These are phyloP conservation scores for Naganishia randhawae DNA, from an alignment of 768 basidiomycete species.

Conservation along the genomic window DNA sequence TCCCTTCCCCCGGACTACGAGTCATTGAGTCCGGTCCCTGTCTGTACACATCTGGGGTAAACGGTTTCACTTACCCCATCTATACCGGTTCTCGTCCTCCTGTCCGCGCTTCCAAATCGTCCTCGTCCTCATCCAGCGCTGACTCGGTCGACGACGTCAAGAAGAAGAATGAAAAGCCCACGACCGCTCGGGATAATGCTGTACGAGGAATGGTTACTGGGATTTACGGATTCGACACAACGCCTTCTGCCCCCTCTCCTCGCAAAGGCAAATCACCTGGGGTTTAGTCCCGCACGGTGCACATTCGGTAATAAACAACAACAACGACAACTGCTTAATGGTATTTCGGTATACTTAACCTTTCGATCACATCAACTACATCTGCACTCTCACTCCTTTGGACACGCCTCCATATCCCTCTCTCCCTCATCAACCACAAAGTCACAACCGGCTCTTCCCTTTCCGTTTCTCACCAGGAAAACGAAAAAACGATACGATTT, in stretches of 20 bases:
- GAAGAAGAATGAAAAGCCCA: not conserved
- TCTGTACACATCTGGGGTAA: not conserved
- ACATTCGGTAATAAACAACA: not conserved
- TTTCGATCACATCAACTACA: not conserved
- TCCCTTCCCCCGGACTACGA: conserved; percentile 5
- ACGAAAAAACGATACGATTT: not conserved
- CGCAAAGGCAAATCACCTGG: not conserved
- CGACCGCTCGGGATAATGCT: not conserved
- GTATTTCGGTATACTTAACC: not conserved
- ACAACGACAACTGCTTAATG: not conserved
- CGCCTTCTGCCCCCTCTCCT: not conserved
- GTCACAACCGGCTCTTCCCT: not conserved
- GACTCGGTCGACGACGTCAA: not conserved
- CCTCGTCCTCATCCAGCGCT: not conserved
- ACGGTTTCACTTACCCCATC: not conserved
- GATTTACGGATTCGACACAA: conserved; percentile 1
- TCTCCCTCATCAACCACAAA: not conserved
- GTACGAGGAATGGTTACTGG: conserved; percentile 2
- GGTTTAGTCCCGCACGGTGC: not conserved
- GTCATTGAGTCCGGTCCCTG: conserved; percentile 6
- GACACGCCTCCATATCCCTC: not conserved
- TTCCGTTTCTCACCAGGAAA: not conserved
- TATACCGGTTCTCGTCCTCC: not conserved
- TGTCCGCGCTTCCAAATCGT: not conserved
- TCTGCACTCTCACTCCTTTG: not conserved